Evolutionary conservation across 768 basidiomycete species (phyloP), one percentile per base, ranked within the genome.

Genomic region (Tylopilus intermedius): DNA sequence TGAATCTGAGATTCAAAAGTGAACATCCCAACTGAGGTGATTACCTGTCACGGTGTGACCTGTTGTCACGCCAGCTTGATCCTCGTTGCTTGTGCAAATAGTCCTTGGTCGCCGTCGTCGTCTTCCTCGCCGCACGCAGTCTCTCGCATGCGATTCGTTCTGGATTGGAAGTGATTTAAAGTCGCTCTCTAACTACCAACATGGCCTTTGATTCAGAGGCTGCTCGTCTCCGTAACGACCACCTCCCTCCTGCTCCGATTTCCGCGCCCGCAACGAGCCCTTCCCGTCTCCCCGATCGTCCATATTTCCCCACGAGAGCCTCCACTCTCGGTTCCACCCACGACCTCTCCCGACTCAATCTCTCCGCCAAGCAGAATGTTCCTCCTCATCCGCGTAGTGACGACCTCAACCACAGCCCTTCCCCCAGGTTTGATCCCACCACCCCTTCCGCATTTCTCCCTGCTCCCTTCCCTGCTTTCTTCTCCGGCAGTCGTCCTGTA

Each of bases 331-430:
- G 77, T 54, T 71, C 77, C 33, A 63, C 81, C 49, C 66, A 73
- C 58, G 81, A 84, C 69, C 74, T 77, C 48, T 74, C 79, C 70
- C 76, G 78, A 62, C 75, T 73, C 62, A 72, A 49, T 58, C 72
- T 76, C 64, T 54, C 67, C n/a, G 45, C 58, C 22, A 70, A 63
- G 57, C 62, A 67, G 59, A 69, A 67, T 60, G 57, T 61, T 9
- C 59, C 61, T 38, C 62, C 79, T 53, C 80, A 85, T 64, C 72
- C 84, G 53, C 82, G 78, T 49, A 90, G 87, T 71, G 78, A 69
- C 62, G 88, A 88, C 72, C 72, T 88, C 47, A 85, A 81, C 68
- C 87, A 88, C 66, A 61, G 32, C 2, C 50, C 52, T 11, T 56
- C 56, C 4, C 8, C 41, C 45, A 59, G 60, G 46, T 45, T 52